Percentiles rank a stretch among this genome's conserved stretches.
Evolutionary conservation across 2,329 filamentous ascomycete species (phyloP).

Genomic region (Monosporascus sp.): DNA sequence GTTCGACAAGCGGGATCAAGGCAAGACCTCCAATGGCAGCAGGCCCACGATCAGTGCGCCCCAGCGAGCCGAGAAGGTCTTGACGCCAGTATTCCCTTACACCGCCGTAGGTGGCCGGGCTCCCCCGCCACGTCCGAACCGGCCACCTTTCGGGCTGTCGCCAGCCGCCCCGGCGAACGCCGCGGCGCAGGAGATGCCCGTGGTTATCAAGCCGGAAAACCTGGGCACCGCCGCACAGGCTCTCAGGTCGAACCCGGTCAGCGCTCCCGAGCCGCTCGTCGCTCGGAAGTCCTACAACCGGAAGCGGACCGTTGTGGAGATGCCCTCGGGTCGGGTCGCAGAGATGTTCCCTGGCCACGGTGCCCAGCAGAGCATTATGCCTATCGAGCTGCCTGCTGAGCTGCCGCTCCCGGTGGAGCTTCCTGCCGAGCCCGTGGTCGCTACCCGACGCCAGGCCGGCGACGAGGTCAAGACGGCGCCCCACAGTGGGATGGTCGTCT

Average conservation of each 20-base stretch:
- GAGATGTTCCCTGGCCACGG: not conserved
- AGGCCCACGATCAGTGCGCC: conserved; percentile 9
- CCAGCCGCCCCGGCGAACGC: not conserved
- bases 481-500: not conserved
- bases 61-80: not conserved
- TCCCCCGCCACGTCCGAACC: not conserved
- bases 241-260: conserved; percentile 15
- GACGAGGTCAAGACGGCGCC: not conserved
- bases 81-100: not conserved
- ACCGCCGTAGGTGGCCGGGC: not conserved
- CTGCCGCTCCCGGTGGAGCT: not conserved
- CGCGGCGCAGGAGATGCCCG: not conserved
- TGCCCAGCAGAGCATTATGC: not conserved
- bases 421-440: not conserved
- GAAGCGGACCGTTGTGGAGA: not conserved
- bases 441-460: not conserved
- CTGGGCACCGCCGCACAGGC: conserved; percentile 14
- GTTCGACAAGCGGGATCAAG: not conserved
- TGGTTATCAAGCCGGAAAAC: conserved; percentile 2
- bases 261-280: not conserved
- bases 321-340: not conserved
- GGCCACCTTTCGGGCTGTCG: not conserved
- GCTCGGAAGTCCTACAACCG: not conserved
- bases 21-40: not conserved
- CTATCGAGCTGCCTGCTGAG: not conserved